A percentile compares a stretch with the other conserved stretches of the same genome.
Conservation (phyloP, 139 green algal genomes). For the Volvox africanus region DNA sequence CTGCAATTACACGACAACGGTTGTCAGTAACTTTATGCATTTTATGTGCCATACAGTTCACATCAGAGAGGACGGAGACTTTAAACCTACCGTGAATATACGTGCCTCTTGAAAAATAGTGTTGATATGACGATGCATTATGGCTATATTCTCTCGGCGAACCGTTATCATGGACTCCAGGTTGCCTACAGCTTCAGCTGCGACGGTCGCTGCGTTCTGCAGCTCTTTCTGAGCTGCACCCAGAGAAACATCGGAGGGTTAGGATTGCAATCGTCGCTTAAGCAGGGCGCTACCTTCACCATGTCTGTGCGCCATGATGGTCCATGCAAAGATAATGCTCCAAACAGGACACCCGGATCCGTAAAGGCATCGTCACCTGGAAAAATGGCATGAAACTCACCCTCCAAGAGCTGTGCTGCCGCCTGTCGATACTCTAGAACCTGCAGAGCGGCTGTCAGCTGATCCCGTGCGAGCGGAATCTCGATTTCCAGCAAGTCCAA, state of each 20-base stretch:
- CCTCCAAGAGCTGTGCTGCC: neutral
- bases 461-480: constrained; percentile 8
- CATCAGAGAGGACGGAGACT: neutral
- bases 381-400: neutral
- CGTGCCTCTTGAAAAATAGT: neutral
- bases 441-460: constrained; percentile 12
- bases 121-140: neutral
- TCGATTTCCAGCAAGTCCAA: neutral
- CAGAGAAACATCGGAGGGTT: too few species aligned
- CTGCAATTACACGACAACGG: neutral
- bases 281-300: too few species aligned
- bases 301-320: too few species aligned
- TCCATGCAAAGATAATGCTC: too few species aligned
- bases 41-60: too few species aligned
- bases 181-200: neutral
- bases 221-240: constrained; percentile 8
- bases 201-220: neutral
- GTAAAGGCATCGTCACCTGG: too few species aligned
- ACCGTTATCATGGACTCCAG: neutral
- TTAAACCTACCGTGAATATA: constrained; percentile 9
- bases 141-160: neutral
- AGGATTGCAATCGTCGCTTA: too few species aligned
- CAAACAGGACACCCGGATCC: too few species aligned
- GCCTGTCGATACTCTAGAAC: constrained; percentile 25
- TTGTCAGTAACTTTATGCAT: neutral